phyloP scores from a whole-genome alignment of 1,139 yeast genomes.

The Schwanniomyces etchellsii region DNA sequence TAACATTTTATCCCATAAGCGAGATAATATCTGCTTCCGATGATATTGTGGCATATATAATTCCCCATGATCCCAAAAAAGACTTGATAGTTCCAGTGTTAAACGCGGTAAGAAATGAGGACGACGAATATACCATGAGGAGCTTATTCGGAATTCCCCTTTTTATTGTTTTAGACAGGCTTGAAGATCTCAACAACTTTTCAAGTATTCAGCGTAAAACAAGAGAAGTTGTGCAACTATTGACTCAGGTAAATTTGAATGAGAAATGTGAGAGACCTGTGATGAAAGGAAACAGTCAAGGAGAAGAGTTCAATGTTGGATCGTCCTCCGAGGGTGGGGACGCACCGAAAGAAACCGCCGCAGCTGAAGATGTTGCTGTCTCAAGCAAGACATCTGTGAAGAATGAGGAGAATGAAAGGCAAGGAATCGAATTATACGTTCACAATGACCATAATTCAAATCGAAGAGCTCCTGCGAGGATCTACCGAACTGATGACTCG shows the following conservation, averaged over 20 bases:
- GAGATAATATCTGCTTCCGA: constrained; percentile 65
- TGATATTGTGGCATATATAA: constrained; percentile 63
- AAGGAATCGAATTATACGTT: too few relatives aligned
- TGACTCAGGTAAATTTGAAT: too few relatives aligned
- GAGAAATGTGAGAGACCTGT: too few relatives aligned
- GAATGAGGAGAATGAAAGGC: constrained; percentile 11
- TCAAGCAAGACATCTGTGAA: constrained; percentile 2
- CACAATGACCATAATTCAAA: too few relatives aligned
- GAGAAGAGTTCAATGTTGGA: constrained; percentile 25
- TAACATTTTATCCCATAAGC: constrained; percentile 60
- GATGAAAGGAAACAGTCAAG: constrained; percentile 13
- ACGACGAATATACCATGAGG: constrained; percentile 28
- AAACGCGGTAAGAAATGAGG: constrained; percentile 44
- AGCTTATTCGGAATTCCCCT: constrained; percentile 68
- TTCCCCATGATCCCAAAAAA: constrained; percentile 37
- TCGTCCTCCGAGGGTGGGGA: constrained; percentile 25
- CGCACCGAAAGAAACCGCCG: neutral
- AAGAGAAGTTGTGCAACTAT: too few relatives aligned
- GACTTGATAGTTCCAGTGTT: constrained; percentile 67
- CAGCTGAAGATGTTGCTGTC: constrained; percentile 4
- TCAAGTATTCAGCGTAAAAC: constrained; percentile 52
- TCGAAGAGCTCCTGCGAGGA: too few relatives aligned
- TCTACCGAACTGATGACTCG: too few relatives aligned
- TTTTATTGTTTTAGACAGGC: constrained; percentile 53
- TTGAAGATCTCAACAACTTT: constrained; percentile 40